These are phyloP conservation scores for Tylopilus rubrobrunneus DNA, from an alignment of 768 basidiomycete genomes.

Conservation along the genomic window DNA sequence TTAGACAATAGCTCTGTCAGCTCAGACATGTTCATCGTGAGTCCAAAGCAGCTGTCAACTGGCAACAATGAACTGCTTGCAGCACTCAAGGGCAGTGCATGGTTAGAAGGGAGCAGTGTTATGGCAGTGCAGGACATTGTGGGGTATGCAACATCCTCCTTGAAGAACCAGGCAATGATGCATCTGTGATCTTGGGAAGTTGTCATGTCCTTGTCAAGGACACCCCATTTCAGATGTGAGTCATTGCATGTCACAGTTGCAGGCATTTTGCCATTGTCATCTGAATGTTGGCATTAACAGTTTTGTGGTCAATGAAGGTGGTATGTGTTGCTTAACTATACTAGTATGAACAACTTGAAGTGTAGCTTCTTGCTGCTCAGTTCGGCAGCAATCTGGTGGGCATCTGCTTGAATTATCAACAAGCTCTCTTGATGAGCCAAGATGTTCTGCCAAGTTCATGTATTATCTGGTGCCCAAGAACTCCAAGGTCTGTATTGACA, in stretches of 20 bases:
- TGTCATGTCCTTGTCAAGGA: conserved; percentile 25
- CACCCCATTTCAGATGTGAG: conserved; percentile 10
- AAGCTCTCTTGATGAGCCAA: background rate
- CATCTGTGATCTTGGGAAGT: conserved; percentile 18
- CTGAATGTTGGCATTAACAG: no score
- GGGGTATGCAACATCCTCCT: background rate
- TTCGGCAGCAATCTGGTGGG: conserved; percentile 3
- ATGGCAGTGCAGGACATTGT: background rate
- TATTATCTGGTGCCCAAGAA: conserved; percentile 41
- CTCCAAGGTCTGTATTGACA: conserved; percentile 29
- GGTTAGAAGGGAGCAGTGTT: conserved; percentile 7
- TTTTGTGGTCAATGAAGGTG: conserved; percentile 22
- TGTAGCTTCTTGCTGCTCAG: conserved; percentile 31
- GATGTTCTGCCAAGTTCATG: conserved; percentile 44
- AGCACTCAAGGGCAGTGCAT: background rate
- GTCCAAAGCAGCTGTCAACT: background rate
- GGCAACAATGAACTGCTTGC: background rate
- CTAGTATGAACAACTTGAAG: conserved; percentile 36
- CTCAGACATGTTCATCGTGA: conserved; percentile 17
- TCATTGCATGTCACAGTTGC: background rate
- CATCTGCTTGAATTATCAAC: background rate
- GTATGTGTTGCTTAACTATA: conserved; percentile 38
- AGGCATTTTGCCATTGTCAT: no score
- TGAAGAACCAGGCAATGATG: background rate
- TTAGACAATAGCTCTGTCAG: background rate